phyloP scores from a whole-genome alignment of 768 basidiomycete species.

The Hirschioporus abietinus region DNA sequence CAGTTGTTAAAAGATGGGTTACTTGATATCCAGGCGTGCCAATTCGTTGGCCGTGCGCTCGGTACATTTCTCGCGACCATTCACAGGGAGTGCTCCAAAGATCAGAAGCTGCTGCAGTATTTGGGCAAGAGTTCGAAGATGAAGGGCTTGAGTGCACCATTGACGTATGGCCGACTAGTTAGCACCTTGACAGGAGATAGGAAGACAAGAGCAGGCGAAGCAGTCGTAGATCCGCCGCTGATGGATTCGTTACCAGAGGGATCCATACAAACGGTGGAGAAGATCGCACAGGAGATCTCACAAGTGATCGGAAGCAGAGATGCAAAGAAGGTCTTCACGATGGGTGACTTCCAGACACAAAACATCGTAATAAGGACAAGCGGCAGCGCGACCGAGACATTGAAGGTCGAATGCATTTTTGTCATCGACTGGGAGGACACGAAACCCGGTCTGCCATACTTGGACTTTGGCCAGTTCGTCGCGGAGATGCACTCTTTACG shows the following conservation, averaged over 20 bases:
- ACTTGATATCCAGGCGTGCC: conserved; percentile 25
- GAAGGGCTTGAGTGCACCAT: conserved; percentile 33
- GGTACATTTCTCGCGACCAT: conserved; percentile 51
- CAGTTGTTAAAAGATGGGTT: conserved; percentile 29
- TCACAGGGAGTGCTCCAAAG: conserved; percentile 40
- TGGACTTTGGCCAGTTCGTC: conserved; percentile 61
- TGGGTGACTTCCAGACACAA: conserved; percentile 75
- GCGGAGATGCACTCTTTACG: conserved; percentile 52
- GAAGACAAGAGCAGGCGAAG: conserved; percentile 25
- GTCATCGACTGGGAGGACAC: conserved; percentile 65
- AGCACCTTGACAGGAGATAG: conserved; percentile 18
- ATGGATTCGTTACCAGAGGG: conserved; percentile 24
- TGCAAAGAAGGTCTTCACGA: conserved; percentile 30
- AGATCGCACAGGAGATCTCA: conserved; percentile 25
- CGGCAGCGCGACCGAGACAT: conserved; percentile 14
- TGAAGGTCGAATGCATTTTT: conserved; percentile 33
- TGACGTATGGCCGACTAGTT: conserved; percentile 42
- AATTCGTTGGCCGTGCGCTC: conserved; percentile 44
- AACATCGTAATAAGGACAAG: conserved; percentile 47
- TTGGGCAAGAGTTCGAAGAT: conserved; percentile 39
- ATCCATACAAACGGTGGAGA: conserved; percentile 30
- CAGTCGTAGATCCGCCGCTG: conserved; percentile 38
- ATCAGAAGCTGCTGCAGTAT: conserved; percentile 23
- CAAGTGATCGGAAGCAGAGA: conserved; percentile 25
- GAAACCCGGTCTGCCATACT: conserved; percentile 49